These are phyloP conservation scores for Boletus rex-veris DNA, from an alignment of 768 basidiomycete genomes.

Conservation along the genomic window DNA sequence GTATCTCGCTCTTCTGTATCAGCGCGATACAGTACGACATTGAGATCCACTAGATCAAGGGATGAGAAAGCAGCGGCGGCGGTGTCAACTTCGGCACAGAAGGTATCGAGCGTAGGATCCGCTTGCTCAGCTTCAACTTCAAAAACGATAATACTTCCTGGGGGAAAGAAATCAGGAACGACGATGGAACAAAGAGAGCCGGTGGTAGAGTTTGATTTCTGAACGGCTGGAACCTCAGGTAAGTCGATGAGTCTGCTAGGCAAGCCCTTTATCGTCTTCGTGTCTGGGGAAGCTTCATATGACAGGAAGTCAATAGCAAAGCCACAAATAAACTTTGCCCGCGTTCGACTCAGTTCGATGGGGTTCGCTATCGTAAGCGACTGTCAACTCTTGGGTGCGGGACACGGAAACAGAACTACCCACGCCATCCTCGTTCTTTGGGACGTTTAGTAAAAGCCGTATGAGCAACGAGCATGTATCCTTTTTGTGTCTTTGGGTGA, in stretches of 20 bases:
- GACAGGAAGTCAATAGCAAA: constrained; percentile 67
- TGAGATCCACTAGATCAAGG: constrained; percentile 84
- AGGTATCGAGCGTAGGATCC: constrained; percentile 65
- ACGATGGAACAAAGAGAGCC: constrained; percentile 74
- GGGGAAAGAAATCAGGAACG: constrained; percentile 90
- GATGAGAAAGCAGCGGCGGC: constrained; percentile 70
- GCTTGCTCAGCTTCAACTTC: constrained; percentile 77
- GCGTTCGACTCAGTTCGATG: constrained; percentile 77
- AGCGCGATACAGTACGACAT: constrained; percentile 78
- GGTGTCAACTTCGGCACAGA: constrained; percentile 68
- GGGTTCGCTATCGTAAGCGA: constrained; percentile 58
- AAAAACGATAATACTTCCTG: constrained; percentile 92
- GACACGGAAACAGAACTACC: constrained; percentile 23
- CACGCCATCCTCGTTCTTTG: constrained; percentile 79
- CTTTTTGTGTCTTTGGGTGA: constrained; percentile 85
- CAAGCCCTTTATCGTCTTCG: constrained; percentile 63
- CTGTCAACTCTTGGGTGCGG: neutral
- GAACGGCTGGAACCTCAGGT: constrained; percentile 51
- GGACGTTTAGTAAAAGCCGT: constrained; percentile 86
- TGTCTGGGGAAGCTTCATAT: constrained; percentile 49
- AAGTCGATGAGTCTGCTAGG: constrained; percentile 67
- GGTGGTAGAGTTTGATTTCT: constrained; percentile 61
- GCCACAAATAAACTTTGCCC: constrained; percentile 78
- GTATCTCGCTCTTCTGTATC: constrained; percentile 93
- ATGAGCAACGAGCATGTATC: constrained; percentile 88